Percentiles rank a stretch among this genome's conserved stretches.
Evolutionary conservation across 2,329 filamentous ascomycete genomes (phyloP).

Genomic region (Cadophora gregata): DNA sequence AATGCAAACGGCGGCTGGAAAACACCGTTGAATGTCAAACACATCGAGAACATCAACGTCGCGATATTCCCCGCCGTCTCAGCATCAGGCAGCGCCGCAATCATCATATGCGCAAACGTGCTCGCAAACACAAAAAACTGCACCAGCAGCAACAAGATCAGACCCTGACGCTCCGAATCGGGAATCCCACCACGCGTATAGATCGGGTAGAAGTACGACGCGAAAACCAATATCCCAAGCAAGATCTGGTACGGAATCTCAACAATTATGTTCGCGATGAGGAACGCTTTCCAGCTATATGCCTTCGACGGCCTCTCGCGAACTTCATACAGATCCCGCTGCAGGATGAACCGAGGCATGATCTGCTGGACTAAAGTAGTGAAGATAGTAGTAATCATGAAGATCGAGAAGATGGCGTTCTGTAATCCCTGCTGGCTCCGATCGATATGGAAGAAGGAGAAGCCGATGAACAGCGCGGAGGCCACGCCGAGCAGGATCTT

Average conservation of each 20-base stretch:
- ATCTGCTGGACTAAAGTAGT: conserved; percentile 68
- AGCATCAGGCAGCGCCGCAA: conserved; percentile 76
- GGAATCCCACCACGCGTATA: conserved; percentile 65
- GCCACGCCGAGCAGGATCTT: conserved; percentile 64
- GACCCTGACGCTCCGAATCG: conserved; percentile 45
- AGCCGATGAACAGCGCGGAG: conserved; percentile 65
- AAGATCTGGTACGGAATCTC: conserved; percentile 86
- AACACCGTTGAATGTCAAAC: conserved; percentile 78
- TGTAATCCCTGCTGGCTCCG: conserved; percentile 69
- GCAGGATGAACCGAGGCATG: conserved; percentile 73
- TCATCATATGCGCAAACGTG: conserved; percentile 83
- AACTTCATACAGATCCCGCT: conserved; percentile 71
- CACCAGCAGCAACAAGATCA: conserved; percentile 79
- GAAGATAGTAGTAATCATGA: conserved; percentile 75
- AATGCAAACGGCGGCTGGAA: conserved; percentile 68
- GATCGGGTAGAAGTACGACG: conserved; percentile 81
- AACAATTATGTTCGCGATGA: conserved; percentile 65
- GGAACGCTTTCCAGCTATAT: conserved; percentile 46
- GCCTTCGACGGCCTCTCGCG: conserved; percentile 45
- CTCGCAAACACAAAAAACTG: conserved; percentile 81
- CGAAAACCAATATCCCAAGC: conserved; percentile 76
- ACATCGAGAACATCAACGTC: conserved; percentile 76
- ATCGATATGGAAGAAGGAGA: conserved; percentile 68
- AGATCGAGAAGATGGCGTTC: conserved; percentile 74
- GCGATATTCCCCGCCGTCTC: conserved; percentile 80